These are phyloP conservation scores for Trichosporon sp. DNA, from an alignment of 1,284 basidiomycete genomes.

Conservation along the genomic window DNA sequence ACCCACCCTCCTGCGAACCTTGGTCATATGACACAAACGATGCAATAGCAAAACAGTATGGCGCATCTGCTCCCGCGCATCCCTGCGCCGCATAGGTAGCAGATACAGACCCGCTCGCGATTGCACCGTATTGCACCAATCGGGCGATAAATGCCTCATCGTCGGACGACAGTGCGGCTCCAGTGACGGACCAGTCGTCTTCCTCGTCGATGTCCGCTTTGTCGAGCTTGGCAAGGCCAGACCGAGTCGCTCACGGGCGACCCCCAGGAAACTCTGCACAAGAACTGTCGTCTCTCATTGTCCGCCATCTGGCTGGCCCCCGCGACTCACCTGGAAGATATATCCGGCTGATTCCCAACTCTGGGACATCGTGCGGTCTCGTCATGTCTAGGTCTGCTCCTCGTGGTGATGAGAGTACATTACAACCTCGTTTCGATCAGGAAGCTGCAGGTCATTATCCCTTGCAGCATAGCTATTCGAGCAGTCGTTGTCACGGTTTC, in stretches of 20 bases:
- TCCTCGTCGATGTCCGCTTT: neutral
- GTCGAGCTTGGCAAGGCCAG: neutral
- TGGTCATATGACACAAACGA: conserved; percentile 15
- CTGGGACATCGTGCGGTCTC: neutral
- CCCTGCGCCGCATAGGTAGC: neutral
- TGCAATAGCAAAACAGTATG: neutral
- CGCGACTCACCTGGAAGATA: neutral
- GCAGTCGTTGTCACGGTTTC: neutral
- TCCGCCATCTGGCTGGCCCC: neutral
- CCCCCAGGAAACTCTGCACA: no score
- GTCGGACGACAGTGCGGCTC: neutral
- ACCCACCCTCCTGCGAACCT: conserved; percentile 7
- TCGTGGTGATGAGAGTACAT: neutral
- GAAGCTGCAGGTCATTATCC: neutral
- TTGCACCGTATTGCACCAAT: conserved; percentile 10
- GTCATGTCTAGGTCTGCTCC: neutral
- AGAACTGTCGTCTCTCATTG: neutral
- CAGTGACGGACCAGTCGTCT: neutral
- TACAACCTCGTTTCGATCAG: neutral
- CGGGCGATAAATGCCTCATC: neutral
- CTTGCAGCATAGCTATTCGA: neutral
- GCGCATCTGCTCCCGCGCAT: conserved; percentile 14
- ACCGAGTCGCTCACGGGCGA: neutral
- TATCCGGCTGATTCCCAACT: neutral
- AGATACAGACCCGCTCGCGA: neutral